Evolutionary conservation across 192 early-diverging fungal genomes (phyloP).

Genomic region (Globomyces pollinis-pini): DNA sequence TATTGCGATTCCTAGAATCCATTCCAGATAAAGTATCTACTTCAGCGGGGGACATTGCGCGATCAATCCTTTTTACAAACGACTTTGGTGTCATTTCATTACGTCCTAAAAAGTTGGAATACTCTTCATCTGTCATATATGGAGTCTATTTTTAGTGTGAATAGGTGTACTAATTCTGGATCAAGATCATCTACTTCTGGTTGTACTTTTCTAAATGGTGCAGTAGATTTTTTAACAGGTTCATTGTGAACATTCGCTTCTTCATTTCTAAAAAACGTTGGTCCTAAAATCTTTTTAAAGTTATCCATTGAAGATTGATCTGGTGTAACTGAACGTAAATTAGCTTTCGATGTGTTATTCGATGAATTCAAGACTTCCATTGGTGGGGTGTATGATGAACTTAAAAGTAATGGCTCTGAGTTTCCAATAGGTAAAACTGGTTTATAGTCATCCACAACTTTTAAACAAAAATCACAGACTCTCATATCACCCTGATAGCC

Average conservation of each 20-base stretch:
- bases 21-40: slow-evolving; percentile 6
- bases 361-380: slow-evolving; percentile 17
- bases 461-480: slow-evolving; percentile 57
- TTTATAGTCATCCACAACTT: slow-evolving; percentile 45
- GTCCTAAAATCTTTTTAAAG: background rate
- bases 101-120: slow-evolving; percentile 3
- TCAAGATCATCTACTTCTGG: background rate
- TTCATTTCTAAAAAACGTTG: background rate
- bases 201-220: background rate
- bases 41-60: background rate
- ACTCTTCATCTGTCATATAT: slow-evolving; percentile 18
- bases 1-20: slow-evolving; percentile 33
- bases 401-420: background rate
- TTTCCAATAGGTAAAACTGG: background rate
- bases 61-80: background rate
- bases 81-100: slow-evolving; percentile 12
- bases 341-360: background rate
- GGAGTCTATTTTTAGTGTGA: slow-evolving; percentile 20
- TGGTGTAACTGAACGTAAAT: slow-evolving; percentile 5
- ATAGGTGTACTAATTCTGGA: slow-evolving; percentile 18
- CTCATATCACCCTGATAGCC: slow-evolving; percentile 63
- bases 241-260: background rate
- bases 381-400: background rate
- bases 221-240: too few species aligned
- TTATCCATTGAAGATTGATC: background rate